phyloP scores from a whole-genome alignment of 2,329 filamentous ascomycete species.

The Neophaeococcomyces aloes region DNA sequence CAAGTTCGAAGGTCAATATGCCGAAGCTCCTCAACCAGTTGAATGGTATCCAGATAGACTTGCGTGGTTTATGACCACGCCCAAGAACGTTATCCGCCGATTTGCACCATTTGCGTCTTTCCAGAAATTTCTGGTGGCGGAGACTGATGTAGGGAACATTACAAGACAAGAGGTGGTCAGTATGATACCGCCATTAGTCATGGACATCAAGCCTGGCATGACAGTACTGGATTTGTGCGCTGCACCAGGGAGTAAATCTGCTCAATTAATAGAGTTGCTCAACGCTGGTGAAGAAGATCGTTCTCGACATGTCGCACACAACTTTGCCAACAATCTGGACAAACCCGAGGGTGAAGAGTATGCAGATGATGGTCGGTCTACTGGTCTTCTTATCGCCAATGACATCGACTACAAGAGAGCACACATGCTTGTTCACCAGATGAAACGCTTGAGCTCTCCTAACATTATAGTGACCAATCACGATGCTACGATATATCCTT shows the following conservation, averaged over 20 bases:
- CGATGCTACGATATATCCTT: conserved; percentile 90
- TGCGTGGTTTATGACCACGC: conserved; percentile 96
- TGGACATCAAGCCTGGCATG: conserved; percentile 86
- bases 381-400: conserved; percentile 87
- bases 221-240: conserved; percentile 92
- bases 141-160: conserved; percentile 95
- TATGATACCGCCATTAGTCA: conserved; percentile 93
- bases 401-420: conserved; percentile 94
- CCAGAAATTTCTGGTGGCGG: conserved; percentile 94
- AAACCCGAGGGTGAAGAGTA: conserved; percentile 43
- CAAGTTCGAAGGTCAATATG: conserved; percentile 67
- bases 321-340: conserved; percentile 52
- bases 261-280: conserved; percentile 88
- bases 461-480: conserved; percentile 97
- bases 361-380: conserved; percentile 73
- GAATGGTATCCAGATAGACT: conserved; percentile 90
- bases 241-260: conserved; percentile 92
- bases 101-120: conserved; percentile 91
- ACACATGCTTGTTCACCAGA: conserved; percentile 94
- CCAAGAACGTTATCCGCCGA: conserved; percentile 88
- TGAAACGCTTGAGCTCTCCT: conserved; percentile 91
- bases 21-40: conserved; percentile 72
- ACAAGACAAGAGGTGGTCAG: conserved; percentile 95
- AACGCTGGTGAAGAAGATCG: conserved; percentile 85
- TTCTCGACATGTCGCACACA: conserved; percentile 59